phyloP scores from a whole-genome alignment of 257 asterid species.

The Lycium barbarum region DNA sequence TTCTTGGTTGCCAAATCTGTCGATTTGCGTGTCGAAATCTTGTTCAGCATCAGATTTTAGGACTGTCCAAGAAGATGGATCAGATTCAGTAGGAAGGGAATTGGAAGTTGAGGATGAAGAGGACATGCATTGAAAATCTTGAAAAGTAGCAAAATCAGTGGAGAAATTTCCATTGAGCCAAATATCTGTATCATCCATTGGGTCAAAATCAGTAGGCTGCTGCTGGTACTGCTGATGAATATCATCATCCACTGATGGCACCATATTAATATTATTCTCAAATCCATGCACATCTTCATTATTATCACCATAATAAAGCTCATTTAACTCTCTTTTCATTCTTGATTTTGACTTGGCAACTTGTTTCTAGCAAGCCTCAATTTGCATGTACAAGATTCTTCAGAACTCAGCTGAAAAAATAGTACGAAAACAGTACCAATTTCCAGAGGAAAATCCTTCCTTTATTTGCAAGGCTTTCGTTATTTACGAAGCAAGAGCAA shows the following conservation, averaged over 20 bases:
- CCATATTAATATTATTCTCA: slow-evolving; percentile 17
- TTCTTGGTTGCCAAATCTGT: slow-evolving; percentile 41
- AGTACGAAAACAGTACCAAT: too few species aligned
- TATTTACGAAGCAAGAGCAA: neutral
- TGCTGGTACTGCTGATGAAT: neutral
- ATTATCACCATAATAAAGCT: neutral
- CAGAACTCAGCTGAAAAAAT: too few species aligned
- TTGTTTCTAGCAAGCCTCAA: neutral
- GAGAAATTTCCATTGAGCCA: slow-evolving; percentile 58
- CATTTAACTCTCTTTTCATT: slow-evolving; percentile 21
- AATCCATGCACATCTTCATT: slow-evolving; percentile 38
- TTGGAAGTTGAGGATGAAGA: slow-evolving; percentile 50
- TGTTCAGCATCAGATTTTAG: slow-evolving; percentile 47
- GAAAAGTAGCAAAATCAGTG: slow-evolving; percentile 68
- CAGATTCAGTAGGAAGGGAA: slow-evolving; percentile 41
- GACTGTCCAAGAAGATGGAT: slow-evolving; percentile 50
- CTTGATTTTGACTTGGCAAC: neutral
- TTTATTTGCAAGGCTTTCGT: too few species aligned
- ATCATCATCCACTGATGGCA: slow-evolving; percentile 26
- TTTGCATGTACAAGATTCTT: too few species aligned
- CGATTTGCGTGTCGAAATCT: slow-evolving; percentile 14
- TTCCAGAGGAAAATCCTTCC: too few species aligned
- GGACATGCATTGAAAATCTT: slow-evolving; percentile 67
- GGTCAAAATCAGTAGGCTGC: slow-evolving; percentile 35
- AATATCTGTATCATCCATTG: slow-evolving; percentile 53